These are phyloP conservation scores for Pseudocercospora macadamiae DNA, from an alignment of 2,329 filamentous ascomycete species.

Conservation along the genomic window DNA sequence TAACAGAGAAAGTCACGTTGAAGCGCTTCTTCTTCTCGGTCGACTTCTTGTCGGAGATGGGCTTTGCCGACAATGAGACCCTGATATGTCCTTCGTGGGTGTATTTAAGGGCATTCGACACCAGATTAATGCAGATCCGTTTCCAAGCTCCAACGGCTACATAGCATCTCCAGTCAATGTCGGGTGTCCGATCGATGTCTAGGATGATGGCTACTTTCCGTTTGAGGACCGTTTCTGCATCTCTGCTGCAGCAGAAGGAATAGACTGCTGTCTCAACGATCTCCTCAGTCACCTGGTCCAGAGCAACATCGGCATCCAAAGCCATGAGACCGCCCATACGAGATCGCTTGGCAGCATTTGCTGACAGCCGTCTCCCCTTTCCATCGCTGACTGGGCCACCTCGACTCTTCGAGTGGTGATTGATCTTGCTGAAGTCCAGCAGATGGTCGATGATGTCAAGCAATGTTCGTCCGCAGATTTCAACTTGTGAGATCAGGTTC, in stretches of 20 bases:
- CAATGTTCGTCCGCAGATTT: conserved; percentile 54
- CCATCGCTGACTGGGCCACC: conserved; percentile 10
- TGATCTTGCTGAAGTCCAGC: conserved; percentile 52
- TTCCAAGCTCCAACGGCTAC: conserved; percentile 52
- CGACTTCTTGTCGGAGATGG: conserved; percentile 22
- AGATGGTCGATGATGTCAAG: conserved; percentile 52
- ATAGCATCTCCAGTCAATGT: conserved; percentile 46
- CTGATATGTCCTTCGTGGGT: conserved; percentile 47
- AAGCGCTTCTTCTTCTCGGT: conserved; percentile 25
- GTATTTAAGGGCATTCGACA: conserved; percentile 55
- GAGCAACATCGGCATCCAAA: conserved; percentile 40
- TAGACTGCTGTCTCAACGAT: conserved; percentile 57
- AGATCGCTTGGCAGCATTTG: conserved; percentile 16
- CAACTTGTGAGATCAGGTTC: conserved; percentile 52
- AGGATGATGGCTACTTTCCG: conserved; percentile 51
- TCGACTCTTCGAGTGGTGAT: conserved; percentile 35
- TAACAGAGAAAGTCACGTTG: conserved; percentile 45
- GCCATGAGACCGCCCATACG: conserved; percentile 29
- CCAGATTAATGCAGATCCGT: conserved; percentile 50
- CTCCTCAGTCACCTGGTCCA: conserved; percentile 55
- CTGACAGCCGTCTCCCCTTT: conserved; percentile 13
- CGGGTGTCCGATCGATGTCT: conserved; percentile 43
- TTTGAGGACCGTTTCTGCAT: conserved; percentile 26
- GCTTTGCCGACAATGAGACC: conserved; percentile 33
- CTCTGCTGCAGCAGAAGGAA: conserved; percentile 33